phyloP scores from a whole-genome alignment of 2,329 filamentous ascomycete genomes.

The Teratosphaeria pseudoeucalypti region DNA sequence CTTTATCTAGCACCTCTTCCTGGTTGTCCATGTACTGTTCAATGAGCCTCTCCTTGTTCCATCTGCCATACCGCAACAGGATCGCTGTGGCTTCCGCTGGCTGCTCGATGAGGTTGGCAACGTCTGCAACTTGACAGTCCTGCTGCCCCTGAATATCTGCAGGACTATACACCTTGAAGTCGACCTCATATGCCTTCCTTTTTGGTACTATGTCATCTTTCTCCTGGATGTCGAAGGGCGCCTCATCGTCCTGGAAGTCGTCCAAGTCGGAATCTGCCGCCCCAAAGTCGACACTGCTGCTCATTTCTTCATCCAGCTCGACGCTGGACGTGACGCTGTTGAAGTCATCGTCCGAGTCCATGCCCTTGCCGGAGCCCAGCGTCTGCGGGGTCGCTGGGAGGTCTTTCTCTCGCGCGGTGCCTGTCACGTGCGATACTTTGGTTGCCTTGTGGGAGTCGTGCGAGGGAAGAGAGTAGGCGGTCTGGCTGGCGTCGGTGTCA shows the following conservation, averaged over 20 bases:
- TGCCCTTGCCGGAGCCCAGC: slow-evolving; percentile 41
- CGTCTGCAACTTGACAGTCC: slow-evolving; percentile 74
- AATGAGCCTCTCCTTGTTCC: slow-evolving; percentile 93
- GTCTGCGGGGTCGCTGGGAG: slow-evolving; percentile 41
- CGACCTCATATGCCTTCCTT: slow-evolving; percentile 69
- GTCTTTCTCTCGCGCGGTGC: slow-evolving; percentile 24
- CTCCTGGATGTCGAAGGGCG: slow-evolving; percentile 53
- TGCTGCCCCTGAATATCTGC: slow-evolving; percentile 76
- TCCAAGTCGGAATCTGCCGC: slow-evolving; percentile 44
- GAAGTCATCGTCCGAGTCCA: slow-evolving; percentile 95
- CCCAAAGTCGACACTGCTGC: slow-evolving; percentile 53
- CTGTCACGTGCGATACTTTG: slow-evolving; percentile 20
- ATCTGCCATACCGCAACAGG: slow-evolving; percentile 75
- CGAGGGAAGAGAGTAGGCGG: slow-evolving; percentile 21
- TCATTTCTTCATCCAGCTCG: slow-evolving; percentile 59
- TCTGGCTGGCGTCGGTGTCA: slow-evolving; percentile 9
- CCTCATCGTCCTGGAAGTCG: slow-evolving; percentile 45
- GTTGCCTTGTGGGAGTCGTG: slow-evolving; percentile 20
- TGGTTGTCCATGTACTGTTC: slow-evolving; percentile 93
- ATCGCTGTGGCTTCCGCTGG: slow-evolving; percentile 85
- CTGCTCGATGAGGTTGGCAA: slow-evolving; percentile 83
- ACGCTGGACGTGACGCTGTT: slow-evolving; percentile 76
- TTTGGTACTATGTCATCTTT: slow-evolving; percentile 64
- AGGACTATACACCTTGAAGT: slow-evolving; percentile 72
- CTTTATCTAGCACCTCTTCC: slow-evolving; percentile 68